These are phyloP conservation scores for Camptophora hylomeconis DNA, from an alignment of 2,329 filamentous ascomycete genomes.

Conservation along the genomic window DNA sequence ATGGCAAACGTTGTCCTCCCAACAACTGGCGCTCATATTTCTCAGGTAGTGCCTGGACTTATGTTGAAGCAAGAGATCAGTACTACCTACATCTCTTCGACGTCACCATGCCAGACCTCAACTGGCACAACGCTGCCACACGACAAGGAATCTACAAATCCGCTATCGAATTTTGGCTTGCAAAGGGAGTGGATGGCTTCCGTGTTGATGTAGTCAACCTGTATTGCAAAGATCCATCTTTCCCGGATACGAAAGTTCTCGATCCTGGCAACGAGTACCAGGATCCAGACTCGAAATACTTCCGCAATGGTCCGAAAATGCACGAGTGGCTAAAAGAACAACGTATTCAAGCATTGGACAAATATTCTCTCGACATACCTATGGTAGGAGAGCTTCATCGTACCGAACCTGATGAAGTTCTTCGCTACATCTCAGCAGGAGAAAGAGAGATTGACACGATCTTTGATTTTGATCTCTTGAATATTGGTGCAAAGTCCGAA, in stretches of 20 bases:
- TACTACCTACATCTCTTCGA: slow-evolving; percentile 63
- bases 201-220: slow-evolving; percentile 37
- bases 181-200: slow-evolving; percentile 55
- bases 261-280: slow-evolving; percentile 32
- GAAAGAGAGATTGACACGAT: slow-evolving; percentile 53
- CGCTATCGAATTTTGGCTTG: slow-evolving; percentile 60
- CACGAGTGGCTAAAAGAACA: slow-evolving; percentile 44
- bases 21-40: slow-evolving; percentile 39
- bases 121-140: slow-evolving; percentile 56
- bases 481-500: too few relatives aligned
- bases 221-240: slow-evolving; percentile 5
- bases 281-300: slow-evolving; percentile 32
- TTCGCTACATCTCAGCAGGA: slow-evolving; percentile 31
- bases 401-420: slow-evolving; percentile 33
- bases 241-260: slow-evolving; percentile 21
- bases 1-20: slow-evolving; percentile 44
- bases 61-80: slow-evolving; percentile 22
- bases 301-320: slow-evolving; percentile 40
- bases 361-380: slow-evolving; percentile 45
- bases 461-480: slow-evolving; percentile 51
- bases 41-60: slow-evolving; percentile 16
- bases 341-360: slow-evolving; percentile 35
- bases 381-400: slow-evolving; percentile 25
- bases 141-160: slow-evolving; percentile 53
- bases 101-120: slow-evolving; percentile 59